A percentile compares a stretch with the other conserved stretches of the same genome.
phyloP scores from a whole-genome alignment of 1,284 basidiomycete species.

The Vanrija humicola region DNA sequence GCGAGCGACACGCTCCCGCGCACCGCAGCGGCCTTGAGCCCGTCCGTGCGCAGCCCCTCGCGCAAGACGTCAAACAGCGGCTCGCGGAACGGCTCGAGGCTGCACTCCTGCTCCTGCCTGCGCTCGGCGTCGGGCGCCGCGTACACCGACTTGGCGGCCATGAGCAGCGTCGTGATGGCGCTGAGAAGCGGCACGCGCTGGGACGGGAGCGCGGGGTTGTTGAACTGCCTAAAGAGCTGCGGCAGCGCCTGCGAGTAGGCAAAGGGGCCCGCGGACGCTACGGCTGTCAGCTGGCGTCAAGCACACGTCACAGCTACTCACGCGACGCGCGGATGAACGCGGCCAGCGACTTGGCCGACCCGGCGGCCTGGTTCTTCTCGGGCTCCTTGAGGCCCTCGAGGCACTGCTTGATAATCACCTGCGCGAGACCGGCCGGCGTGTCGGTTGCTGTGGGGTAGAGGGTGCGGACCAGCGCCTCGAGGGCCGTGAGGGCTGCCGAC shows the following conservation, averaged over 20 bases:
- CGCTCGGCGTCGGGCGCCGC: slow-evolving; percentile 21
- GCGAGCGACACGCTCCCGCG: slow-evolving; percentile 60
- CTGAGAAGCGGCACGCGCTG: slow-evolving; percentile 68
- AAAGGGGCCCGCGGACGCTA: slow-evolving; percentile 68
- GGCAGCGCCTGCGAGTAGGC: slow-evolving; percentile 65
- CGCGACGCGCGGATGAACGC: slow-evolving; percentile 70
- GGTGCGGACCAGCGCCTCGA: slow-evolving; percentile 66
- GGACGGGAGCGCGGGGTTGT: slow-evolving; percentile 68
- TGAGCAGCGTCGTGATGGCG: slow-evolving; percentile 53
- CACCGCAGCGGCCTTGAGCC: slow-evolving; percentile 58
- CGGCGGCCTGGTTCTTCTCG: slow-evolving; percentile 83
- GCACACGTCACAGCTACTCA: slow-evolving; percentile 48
- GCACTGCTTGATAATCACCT: slow-evolving; percentile 73
- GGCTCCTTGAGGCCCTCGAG: slow-evolving; percentile 74
- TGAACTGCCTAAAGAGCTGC: slow-evolving; percentile 70
- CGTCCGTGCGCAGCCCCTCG: slow-evolving; percentile 40
- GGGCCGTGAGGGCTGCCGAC: slow-evolving; percentile 63
- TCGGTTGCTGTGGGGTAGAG: slow-evolving; percentile 56
- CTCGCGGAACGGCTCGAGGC: slow-evolving; percentile 67
- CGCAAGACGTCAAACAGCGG: slow-evolving; percentile 54
- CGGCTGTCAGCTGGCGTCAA: neutral
- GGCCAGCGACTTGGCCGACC: slow-evolving; percentile 75
- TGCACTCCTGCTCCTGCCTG: slow-evolving; percentile 41
- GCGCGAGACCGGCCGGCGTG: slow-evolving; percentile 58
- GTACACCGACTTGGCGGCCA: slow-evolving; percentile 44